These are phyloP conservation scores for Botrytis squamosa DNA, from an alignment of 2,329 filamentous ascomycete species.

Conservation along the genomic window DNA sequence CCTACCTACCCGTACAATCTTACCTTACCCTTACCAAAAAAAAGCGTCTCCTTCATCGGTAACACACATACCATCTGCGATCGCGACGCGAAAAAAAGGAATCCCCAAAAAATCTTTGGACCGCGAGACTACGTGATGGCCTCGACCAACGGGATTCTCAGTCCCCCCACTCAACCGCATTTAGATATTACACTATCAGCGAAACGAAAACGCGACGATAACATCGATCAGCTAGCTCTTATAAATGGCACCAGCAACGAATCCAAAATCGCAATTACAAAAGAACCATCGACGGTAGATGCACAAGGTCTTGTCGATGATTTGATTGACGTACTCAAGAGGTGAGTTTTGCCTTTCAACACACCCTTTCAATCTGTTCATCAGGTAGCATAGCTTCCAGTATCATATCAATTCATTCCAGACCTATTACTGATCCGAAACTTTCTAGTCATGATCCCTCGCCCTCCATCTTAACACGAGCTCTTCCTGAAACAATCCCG, in stretches of 20 bases:
- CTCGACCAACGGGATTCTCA: constrained; percentile 45
- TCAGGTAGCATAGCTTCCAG: constrained; percentile 11
- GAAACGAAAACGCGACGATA: constrained; percentile 60
- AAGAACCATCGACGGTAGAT: constrained; percentile 35
- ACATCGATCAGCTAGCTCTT: constrained; percentile 41
- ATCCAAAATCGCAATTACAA: constrained; percentile 27
- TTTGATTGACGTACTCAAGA: constrained; percentile 45
- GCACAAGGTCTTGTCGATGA: constrained; percentile 43
- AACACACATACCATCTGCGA: constrained; percentile 23
- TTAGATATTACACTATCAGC: constrained; percentile 41
- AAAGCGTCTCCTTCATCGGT: constrained; percentile 16
- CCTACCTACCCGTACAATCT: not conserved
- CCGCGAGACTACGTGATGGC: constrained; percentile 34
- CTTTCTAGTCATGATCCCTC: constrained; percentile 52
- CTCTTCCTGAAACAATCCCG: constrained; percentile 46
- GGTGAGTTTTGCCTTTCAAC: constrained; percentile 39
- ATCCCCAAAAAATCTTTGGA: constrained; percentile 17
- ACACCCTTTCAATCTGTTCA: not conserved
- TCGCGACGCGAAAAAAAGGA: constrained; percentile 29
- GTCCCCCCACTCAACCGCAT: constrained; percentile 39
- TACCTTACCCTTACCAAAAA: constrained; percentile 8
- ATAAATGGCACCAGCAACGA: constrained; percentile 31
- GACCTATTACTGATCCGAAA: constrained; percentile 31
- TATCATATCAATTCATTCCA: constrained; percentile 20
- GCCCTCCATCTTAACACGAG: constrained; percentile 55